Evolutionary conservation across 129 eudicot species (phyloP), one percentile per base, ranked within the genome.

Genomic region (Artemisia annua): DNA sequence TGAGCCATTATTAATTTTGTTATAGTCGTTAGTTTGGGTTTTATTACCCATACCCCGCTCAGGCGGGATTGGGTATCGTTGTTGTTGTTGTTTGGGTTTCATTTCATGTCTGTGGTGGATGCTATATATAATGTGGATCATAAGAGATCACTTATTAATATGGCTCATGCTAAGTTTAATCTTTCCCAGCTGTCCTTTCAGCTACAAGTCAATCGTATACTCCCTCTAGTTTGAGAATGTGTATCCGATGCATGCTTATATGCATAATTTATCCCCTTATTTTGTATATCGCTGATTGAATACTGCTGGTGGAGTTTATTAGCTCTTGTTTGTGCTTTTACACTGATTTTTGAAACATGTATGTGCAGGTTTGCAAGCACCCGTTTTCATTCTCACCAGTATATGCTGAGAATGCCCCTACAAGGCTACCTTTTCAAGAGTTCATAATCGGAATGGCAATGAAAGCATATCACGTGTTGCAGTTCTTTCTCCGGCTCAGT

Each of bases 301-400:
- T 60, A 65, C 26, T 65, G 57, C 24, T 57, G 26, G 22, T 56
- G 67, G 30, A 66, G 48, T 75, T 15, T 56, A 46, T 30, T 66
- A 19, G 73, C 57, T 66, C 28, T 49, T 54, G 44, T 48, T 74
- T 54, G 15, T 66, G 20, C 9, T 53, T 65, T 44, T 65, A 35
- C 60, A 30, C 43, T 17, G 72, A 13, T 65, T 54, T 11, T 14
- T 58, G 18, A 39, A 39, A 7, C 46, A 39, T 11, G 46, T 7
- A 1, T 39, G 46, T 88, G 78, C 89, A 92, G 98, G 98, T 92
- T 39, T 92, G 98, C 85, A 92, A 92, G 73, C 98, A 92, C 75
- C 78, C 95, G 3, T 92, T 89, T 72, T 83, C 95, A 9, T 92
- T 92, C 73, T 92, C 98, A 69, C 98, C 98, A 72, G 95, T 92